Conservation (phyloP, 108 stramenopile genomes). For the Conticribra weissflogii region DNA sequence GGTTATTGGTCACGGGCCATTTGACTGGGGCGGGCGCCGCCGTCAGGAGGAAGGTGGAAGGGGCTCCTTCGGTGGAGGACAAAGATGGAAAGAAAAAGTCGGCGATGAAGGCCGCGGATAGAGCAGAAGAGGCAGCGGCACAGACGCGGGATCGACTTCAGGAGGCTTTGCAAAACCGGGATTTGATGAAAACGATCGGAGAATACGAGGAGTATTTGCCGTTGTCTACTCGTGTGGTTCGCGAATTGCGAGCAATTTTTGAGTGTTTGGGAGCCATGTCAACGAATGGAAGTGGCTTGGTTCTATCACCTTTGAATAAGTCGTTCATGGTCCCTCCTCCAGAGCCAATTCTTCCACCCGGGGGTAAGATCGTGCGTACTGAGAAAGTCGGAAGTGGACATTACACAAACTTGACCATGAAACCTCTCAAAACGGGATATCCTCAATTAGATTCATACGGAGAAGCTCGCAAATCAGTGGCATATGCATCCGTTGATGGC, state of each 20-base stretch:
- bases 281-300: constrained; percentile 53
- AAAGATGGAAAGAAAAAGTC: constrained; percentile 38
- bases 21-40: constrained; percentile 71
- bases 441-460: constrained; percentile 86
- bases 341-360: constrained; percentile 56
- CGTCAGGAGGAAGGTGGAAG: constrained; percentile 66
- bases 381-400: constrained; percentile 86
- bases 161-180: constrained; percentile 81
- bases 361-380: constrained; percentile 69
- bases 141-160: constrained; percentile 73
- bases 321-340: constrained; percentile 23
- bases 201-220: constrained; percentile 89
- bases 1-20: constrained; percentile 67
- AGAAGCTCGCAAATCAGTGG: constrained; percentile 73
- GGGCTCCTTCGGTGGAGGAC: constrained; percentile 1
- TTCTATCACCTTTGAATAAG: constrained; percentile 4
- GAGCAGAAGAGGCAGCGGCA: constrained; percentile 66
- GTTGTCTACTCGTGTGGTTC: constrained; percentile 71
- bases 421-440: constrained; percentile 67
- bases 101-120: constrained; percentile 43
- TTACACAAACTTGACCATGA: constrained; percentile 61
- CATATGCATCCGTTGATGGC: constrained; percentile 67
- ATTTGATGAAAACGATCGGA: constrained; percentile 83
- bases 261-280: constrained; percentile 75
- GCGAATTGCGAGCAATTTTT: constrained; percentile 84